Percentiles rank a stretch among this genome's conserved stretches.
Evolutionary conservation across 345 rosid species (phyloP).

Genomic region (Dipteronia sinensis): DNA sequence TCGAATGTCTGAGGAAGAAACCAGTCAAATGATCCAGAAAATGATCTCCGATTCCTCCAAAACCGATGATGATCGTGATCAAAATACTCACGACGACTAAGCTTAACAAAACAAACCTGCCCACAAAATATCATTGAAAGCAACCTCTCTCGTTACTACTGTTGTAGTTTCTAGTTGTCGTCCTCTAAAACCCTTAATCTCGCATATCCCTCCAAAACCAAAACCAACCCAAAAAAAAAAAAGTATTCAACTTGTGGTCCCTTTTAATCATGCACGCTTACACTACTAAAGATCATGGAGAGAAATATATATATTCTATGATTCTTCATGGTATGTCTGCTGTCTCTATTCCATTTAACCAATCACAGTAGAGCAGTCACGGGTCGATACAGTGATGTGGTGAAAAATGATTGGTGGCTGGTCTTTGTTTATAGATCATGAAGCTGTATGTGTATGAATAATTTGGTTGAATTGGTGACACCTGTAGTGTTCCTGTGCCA

Average conservation of each 20-base stretch:
- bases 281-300: constrained; percentile 20
- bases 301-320: neutral
- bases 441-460: too few relatives aligned
- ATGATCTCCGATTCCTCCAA: constrained; percentile 66
- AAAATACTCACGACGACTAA: constrained; percentile 38
- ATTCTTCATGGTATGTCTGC: neutral
- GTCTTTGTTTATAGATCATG: too few relatives aligned
- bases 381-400: too few relatives aligned
- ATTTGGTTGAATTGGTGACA: too few relatives aligned
- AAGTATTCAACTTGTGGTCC: neutral
- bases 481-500: neutral
- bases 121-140: neutral
- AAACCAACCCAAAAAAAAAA: neutral
- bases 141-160: neutral
- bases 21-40: constrained; percentile 70
- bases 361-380: neutral
- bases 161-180: neutral
- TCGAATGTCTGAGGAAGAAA: constrained; percentile 85
- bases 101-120: neutral
- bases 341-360: neutral
- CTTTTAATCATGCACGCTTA: neutral
- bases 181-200: neutral
- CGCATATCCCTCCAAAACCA: neutral
- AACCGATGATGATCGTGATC: neutral
- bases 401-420: too few relatives aligned